phyloP scores from a whole-genome alignment of 345 rosid species.

The Euphorbia peplus region DNA sequence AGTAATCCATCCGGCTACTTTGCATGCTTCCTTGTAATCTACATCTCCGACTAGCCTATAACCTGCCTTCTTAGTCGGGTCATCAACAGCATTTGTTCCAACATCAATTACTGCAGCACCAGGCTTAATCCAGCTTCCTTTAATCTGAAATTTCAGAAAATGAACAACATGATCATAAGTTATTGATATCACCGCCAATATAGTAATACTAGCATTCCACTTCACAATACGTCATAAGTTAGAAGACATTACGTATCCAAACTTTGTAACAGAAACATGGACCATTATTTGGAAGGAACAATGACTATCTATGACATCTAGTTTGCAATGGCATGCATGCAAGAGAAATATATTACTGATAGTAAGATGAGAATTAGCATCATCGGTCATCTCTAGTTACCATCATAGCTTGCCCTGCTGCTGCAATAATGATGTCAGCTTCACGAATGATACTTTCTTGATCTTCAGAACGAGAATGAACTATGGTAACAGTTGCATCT shows the following conservation, averaged over 20 bases:
- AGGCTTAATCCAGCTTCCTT: constrained; percentile 88
- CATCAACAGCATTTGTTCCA: constrained; percentile 78
- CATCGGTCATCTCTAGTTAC: constrained; percentile 26
- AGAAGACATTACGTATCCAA: not conserved
- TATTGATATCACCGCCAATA: not conserved
- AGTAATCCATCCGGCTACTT: constrained; percentile 76
- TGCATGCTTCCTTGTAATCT: constrained; percentile 67
- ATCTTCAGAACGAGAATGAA: constrained; percentile 69
- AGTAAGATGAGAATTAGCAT: constrained; percentile 1
- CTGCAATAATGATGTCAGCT: constrained; percentile 92
- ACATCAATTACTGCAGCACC: constrained; percentile 97
- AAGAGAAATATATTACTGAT: not conserved
- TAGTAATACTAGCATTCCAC: no score
- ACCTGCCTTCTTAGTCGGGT: constrained; percentile 69
- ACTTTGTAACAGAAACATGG: not conserved
- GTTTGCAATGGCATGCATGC: not conserved
- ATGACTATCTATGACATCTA: not conserved
- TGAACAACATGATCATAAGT: not conserved
- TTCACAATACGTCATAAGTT: not conserved
- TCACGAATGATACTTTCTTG: constrained; percentile 62
- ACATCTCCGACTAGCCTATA: constrained; percentile 95
- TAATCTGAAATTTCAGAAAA: constrained; percentile 49
- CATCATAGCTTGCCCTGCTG: constrained; percentile 92
- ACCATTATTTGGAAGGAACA: not conserved
- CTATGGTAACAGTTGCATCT: constrained; percentile 81